Evolutionary conservation across 345 rosid species (phyloP).

Genomic region (Laguncularia racemosa): DNA sequence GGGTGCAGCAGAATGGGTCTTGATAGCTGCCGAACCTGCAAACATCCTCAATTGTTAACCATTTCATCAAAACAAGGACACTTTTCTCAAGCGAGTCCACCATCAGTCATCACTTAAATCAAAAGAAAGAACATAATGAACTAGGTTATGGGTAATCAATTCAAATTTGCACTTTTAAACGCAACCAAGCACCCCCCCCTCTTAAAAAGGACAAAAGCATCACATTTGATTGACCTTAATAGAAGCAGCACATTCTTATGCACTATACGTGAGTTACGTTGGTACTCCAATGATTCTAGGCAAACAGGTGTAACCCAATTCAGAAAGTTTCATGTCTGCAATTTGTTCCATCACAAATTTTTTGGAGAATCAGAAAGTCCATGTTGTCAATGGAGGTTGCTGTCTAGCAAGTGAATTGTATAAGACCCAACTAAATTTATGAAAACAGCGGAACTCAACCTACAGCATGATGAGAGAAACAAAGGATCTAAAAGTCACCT

Average conservation of each 20-base stretch:
- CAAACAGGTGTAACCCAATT: no score
- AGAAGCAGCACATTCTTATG: no score
- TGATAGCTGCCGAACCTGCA: constrained; percentile 48
- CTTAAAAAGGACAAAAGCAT: not conserved
- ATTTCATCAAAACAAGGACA: not conserved
- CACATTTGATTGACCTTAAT: not conserved
- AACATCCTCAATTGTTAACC: constrained; percentile 13
- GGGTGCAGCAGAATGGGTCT: constrained; percentile 59
- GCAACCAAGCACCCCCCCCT: no score
- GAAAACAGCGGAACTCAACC: not conserved
- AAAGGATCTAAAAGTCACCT: constrained; percentile 33
- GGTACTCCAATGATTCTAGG: no score
- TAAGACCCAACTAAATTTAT: not conserved
- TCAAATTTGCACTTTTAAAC: no score
- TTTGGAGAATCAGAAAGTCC: not conserved
- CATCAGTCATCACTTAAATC: constrained; percentile 1
- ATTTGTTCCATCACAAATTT: no score
- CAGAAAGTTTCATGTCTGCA: no score
- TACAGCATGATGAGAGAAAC: constrained; percentile 3
- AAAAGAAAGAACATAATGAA: not conserved
- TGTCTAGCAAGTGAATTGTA: no score
- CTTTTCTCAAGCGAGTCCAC: not conserved
- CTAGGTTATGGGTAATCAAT: no score
- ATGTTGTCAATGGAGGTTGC: not conserved
- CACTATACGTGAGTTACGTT: no score